A percentile compares a stretch with the other conserved stretches of the same genome.
phyloP scores from a whole-genome alignment of 768 basidiomycete species.

The Suillus subalutaceus region DNA sequence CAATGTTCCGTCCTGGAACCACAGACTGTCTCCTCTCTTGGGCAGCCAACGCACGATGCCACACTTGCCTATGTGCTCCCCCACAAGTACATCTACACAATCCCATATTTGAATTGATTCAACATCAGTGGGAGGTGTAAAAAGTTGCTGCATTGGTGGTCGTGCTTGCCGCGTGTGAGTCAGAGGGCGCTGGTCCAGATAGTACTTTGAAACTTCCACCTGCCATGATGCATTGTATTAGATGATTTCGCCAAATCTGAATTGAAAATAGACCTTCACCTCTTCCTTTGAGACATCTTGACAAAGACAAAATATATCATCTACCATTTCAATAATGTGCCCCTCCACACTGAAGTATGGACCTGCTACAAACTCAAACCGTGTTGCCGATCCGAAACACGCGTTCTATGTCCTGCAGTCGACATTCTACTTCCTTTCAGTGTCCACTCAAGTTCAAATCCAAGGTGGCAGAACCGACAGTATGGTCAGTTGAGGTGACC shows the following conservation, averaged over 20 bases:
- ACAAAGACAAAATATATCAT: too few species aligned
- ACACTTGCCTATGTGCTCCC: neutral
- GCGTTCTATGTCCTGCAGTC: neutral
- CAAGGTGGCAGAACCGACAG: neutral
- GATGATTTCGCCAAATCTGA: neutral
- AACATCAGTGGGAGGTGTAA: neutral
- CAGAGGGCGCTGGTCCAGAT: neutral
- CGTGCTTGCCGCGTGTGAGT: neutral
- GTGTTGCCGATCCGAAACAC: neutral
- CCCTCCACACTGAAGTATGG: too few species aligned
- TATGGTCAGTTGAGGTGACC: neutral
- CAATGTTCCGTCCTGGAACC: neutral
- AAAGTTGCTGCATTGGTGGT: neutral
- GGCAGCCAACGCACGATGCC: neutral
- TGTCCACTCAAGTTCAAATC: neutral
- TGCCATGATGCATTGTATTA: neutral
- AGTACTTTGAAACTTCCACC: neutral
- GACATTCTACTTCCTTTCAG: neutral
- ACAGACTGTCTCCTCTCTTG: neutral
- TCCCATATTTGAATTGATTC: neutral
- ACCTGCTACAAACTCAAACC: too few species aligned
- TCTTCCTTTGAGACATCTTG: neutral
- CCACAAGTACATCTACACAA: neutral
- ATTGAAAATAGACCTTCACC: neutral
- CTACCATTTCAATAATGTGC: too few species aligned